Conservation (phyloP, 345 rosid species). For the Linum usitatissimum region DNA sequence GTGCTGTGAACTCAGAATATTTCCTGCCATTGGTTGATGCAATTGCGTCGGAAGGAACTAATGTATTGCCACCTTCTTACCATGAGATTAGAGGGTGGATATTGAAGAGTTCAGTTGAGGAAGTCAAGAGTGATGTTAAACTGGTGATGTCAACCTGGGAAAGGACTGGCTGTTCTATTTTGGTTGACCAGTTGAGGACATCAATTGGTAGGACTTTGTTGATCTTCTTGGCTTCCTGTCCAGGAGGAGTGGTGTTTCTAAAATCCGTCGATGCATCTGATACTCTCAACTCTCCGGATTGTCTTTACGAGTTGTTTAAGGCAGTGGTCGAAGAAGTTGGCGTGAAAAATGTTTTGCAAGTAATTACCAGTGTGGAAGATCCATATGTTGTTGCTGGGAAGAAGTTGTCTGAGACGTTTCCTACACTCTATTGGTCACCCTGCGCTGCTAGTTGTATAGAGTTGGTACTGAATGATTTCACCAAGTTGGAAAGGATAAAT, state of each 20-base stretch:
- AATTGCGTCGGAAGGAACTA: slow-evolving; percentile 13
- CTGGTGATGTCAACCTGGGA: slow-evolving; percentile 7
- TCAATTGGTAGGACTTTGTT: slow-evolving; percentile 14
- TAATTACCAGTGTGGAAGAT: slow-evolving; percentile 18
- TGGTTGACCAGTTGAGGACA: slow-evolving; percentile 19
- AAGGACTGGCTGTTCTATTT: slow-evolving; percentile 19
- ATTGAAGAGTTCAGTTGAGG: slow-evolving; percentile 14
- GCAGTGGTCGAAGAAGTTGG: slow-evolving; percentile 20
- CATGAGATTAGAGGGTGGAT: slow-evolving; percentile 15
- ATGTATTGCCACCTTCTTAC: slow-evolving; percentile 10
- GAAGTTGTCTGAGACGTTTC: slow-evolving; percentile 11
- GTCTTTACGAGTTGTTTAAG: slow-evolving; percentile 16
- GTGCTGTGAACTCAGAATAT: slow-evolving; percentile 16
- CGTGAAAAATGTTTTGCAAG: slow-evolving; percentile 14
- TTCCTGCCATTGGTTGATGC: slow-evolving; percentile 21
- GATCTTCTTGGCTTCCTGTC: slow-evolving; percentile 17
- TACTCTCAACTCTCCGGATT: slow-evolving; percentile 15
- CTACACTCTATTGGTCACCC: slow-evolving; percentile 18
- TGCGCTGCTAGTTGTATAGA: slow-evolving; percentile 23
- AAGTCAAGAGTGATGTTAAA: slow-evolving; percentile 11
- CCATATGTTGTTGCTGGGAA: slow-evolving; percentile 14
- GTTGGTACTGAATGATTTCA: slow-evolving; percentile 17
- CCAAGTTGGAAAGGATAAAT: slow-evolving; percentile 14
- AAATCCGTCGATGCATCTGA: slow-evolving; percentile 23
- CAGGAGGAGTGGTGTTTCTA: slow-evolving; percentile 15